A percentile compares a stretch with the other conserved stretches of the same genome.
These are phyloP conservation scores for Entomortierella lignicola DNA, from an alignment of 192 early-diverging fungal genomes.

Conservation along the genomic window DNA sequence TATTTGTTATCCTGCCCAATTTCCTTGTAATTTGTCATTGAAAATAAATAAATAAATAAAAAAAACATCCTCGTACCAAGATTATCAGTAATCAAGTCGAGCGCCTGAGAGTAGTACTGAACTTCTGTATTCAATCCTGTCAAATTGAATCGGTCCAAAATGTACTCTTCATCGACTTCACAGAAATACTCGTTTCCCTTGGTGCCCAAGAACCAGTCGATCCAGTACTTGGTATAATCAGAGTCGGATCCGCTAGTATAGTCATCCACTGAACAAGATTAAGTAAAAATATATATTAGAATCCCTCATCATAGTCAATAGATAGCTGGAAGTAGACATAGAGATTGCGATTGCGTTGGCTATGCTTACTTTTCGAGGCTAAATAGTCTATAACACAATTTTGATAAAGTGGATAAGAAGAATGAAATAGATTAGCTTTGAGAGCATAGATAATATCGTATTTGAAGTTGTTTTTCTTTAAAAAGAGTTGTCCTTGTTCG, in stretches of 20 bases:
- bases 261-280: slow-evolving; percentile 59
- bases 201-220: slow-evolving; percentile 92
- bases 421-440: neutral
- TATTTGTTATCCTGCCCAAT: no score
- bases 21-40: neutral
- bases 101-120: slow-evolving; percentile 88
- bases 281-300: no score
- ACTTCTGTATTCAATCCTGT: slow-evolving; percentile 94
- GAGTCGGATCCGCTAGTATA: slow-evolving; percentile 69
- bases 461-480: no score
- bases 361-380: no score
- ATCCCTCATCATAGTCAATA: no score
- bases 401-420: neutral
- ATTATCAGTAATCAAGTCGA: slow-evolving; percentile 93
- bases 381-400: no score
- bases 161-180: slow-evolving; percentile 98
- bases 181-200: slow-evolving; percentile 99
- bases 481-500: no score
- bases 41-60: neutral
- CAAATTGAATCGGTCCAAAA: slow-evolving; percentile 97
- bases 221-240: slow-evolving; percentile 86
- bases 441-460: no score
- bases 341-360: no score
- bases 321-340: no score
- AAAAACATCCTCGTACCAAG: slow-evolving; percentile 61